Percentiles rank a stretch among this genome's conserved stretches.
These are phyloP conservation scores for Craterostigma plantagineum DNA, from an alignment of 257 asterid species.

Conservation along the genomic window DNA sequence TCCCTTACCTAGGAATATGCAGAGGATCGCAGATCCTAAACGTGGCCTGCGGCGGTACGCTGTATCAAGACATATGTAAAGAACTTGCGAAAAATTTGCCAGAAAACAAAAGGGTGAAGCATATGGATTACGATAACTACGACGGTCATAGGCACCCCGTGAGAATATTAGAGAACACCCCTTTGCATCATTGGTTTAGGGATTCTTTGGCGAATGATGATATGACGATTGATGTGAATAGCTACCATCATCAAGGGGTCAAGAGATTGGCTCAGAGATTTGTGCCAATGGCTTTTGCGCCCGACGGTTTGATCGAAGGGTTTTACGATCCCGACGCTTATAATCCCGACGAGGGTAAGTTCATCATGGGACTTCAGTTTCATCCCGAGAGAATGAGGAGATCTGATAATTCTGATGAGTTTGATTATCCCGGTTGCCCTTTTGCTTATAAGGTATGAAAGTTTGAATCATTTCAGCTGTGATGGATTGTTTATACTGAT, in stretches of 20 bases:
- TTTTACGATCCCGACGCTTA: constrained; percentile 76
- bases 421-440: constrained; percentile 80
- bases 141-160: constrained; percentile 62
- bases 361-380: constrained; percentile 83
- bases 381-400: constrained; percentile 84
- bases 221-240: constrained; percentile 52
- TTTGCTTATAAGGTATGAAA: constrained; percentile 39
- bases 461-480: background rate
- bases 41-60: constrained; percentile 87
- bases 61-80: constrained; percentile 62
- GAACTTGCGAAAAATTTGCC: constrained; percentile 20
- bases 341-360: constrained; percentile 75
- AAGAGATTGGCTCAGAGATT: constrained; percentile 69
- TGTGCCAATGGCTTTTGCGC: constrained; percentile 79
- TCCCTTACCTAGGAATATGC: constrained; percentile 80
- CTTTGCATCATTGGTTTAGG: constrained; percentile 54
- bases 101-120: constrained; percentile 18
- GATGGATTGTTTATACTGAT: background rate
- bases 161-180: constrained; percentile 36
- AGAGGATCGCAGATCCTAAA: constrained; percentile 81
- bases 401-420: constrained; percentile 29
- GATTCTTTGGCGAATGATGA: constrained; percentile 33
- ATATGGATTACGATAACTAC: constrained; percentile 60
- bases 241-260: constrained; percentile 92
- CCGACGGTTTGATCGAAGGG: constrained; percentile 76